Conservation (phyloP, 805 yeast species). For the Ogataea nakhonphanomensis region DNA sequence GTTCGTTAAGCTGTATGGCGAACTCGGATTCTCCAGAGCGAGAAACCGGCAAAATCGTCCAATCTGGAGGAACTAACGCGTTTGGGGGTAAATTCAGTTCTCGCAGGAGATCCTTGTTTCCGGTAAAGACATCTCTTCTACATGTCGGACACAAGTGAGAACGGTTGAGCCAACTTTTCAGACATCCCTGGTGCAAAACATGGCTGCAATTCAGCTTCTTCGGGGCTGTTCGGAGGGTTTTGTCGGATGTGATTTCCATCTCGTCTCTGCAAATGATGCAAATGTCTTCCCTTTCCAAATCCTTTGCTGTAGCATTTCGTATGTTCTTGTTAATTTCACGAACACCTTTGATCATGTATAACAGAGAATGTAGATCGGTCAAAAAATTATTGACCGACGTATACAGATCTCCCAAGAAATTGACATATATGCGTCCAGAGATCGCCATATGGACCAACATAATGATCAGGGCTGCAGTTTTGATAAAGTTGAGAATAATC, state of each 20-base stretch:
- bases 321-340: conserved; percentile 63
- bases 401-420: conserved; percentile 31
- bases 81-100: conserved; percentile 16
- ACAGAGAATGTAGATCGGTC: conserved; percentile 37
- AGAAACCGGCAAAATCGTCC: conserved; percentile 27
- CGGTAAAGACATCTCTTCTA: conserved; percentile 59
- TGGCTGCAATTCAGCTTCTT: conserved; percentile 83
- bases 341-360: conserved; percentile 42
- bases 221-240: conserved; percentile 51
- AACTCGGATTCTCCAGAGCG: conserved; percentile 10
- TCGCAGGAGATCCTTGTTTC: not conserved
- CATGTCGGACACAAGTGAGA: conserved; percentile 95
- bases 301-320: conserved; percentile 57
- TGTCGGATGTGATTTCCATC: conserved; percentile 38
- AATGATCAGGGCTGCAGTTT: conserved; percentile 33
- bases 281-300: conserved; percentile 58
- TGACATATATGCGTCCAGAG: conserved; percentile 30
- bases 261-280: conserved; percentile 94
- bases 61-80: conserved; percentile 32
- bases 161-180: conserved; percentile 89
- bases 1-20: conserved; percentile 14
- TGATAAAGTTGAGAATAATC: conserved; percentile 45
- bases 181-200: conserved; percentile 82
- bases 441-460: too few relatives aligned
- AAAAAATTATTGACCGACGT: conserved; percentile 25